These are phyloP conservation scores for Pistacia vera DNA, from an alignment of 345 rosid genomes.

Conservation along the genomic window DNA sequence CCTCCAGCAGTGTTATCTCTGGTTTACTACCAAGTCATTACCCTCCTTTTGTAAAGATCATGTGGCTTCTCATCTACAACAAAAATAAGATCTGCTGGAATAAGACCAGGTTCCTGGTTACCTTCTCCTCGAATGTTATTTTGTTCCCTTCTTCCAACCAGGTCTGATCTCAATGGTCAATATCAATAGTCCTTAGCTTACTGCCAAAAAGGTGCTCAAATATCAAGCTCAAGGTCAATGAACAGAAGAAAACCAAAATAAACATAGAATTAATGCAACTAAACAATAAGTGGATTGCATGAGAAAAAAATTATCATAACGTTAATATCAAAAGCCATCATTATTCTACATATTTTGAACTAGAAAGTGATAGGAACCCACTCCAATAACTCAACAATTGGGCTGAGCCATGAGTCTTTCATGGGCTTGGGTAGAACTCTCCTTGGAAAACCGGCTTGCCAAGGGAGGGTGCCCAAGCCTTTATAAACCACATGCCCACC, in stretches of 20 bases:
- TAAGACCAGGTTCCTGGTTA: conserved; percentile 75
- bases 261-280: background rate
- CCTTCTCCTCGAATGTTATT: conserved; percentile 88
- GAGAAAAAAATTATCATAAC: background rate
- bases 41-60: conserved; percentile 79
- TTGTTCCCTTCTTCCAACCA: conserved; percentile 98
- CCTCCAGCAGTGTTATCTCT: conserved; percentile 82
- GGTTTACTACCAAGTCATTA: conserved; percentile 68
- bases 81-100: conserved; percentile 80
- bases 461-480: too few species aligned
- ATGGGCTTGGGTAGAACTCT: too few species aligned
- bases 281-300: background rate
- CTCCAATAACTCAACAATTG: too few species aligned
- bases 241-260: conserved; percentile 11
- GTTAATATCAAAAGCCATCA: background rate
- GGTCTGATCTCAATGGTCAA: conserved; percentile 85
- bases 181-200: conserved; percentile 50
- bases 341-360: background rate
- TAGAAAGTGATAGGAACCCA: too few species aligned
- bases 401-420: too few species aligned
- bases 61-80: conserved; percentile 90
- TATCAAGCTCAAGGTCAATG: conserved; percentile 12
- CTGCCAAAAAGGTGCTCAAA: conserved; percentile 51
- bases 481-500: too few species aligned
- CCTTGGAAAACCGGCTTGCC: too few species aligned